Evolutionary conservation across 2,329 filamentous ascomycete genomes (phyloP).

Genomic region (Clonostachys solani): DNA sequence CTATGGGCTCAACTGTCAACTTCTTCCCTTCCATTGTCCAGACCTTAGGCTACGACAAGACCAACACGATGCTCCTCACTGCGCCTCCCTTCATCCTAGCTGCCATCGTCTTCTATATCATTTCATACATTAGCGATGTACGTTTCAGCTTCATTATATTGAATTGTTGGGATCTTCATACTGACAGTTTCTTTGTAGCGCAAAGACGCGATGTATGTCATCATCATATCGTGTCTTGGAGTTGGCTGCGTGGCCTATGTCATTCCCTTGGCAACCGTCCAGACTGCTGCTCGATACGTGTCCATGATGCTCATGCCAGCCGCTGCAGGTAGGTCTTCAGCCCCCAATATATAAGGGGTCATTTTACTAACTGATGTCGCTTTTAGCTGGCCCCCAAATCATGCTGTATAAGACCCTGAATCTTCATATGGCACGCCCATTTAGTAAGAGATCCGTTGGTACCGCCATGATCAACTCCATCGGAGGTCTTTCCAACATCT

Average conservation of each 20-base stretch:
- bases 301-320: conserved; percentile 26
- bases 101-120: conserved; percentile 41
- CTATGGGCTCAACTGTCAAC: conserved; percentile 26
- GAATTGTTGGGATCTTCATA: background rate
- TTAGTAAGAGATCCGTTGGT: conserved; percentile 63
- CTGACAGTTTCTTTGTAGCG: conserved; percentile 45
- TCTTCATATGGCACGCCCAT: conserved; percentile 63
- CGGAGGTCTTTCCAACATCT: conserved; percentile 49
- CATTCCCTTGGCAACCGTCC: conserved; percentile 57
- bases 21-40: conserved; percentile 49
- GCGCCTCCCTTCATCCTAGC: conserved; percentile 59
- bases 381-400: conserved; percentile 6
- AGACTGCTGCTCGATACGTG: conserved; percentile 57
- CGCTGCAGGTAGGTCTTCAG: conserved; percentile 1
- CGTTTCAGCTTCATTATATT: background rate
- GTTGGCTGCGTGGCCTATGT: conserved; percentile 61
- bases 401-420: conserved; percentile 67
- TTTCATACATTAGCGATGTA: conserved; percentile 52
- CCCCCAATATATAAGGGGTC: no score
- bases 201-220: conserved; percentile 65
- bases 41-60: conserved; percentile 57
- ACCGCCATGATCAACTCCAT: conserved; percentile 69
- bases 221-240: conserved; percentile 56
- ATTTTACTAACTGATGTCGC: background rate
- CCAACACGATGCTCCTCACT: conserved; percentile 57